Conservation (phyloP, 345 rosid genomes). For the Firmiana major region DNA sequence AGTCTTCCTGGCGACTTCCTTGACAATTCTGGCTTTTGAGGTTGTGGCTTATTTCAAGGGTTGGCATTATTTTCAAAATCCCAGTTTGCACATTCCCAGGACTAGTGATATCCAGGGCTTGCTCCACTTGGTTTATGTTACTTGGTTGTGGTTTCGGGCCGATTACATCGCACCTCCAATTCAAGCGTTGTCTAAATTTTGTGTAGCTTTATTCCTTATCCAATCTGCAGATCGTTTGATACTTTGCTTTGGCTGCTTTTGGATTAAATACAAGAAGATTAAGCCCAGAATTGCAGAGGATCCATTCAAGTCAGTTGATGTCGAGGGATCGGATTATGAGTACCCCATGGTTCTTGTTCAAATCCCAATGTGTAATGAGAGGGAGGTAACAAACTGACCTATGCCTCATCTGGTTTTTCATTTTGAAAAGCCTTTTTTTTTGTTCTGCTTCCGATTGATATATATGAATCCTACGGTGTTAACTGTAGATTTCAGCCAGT, state of each 20-base stretch:
- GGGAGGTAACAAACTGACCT: slow-evolving; percentile 45
- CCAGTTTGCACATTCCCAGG: slow-evolving; percentile 54
- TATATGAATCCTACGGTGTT: not conserved
- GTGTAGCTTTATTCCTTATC: slow-evolving; percentile 64
- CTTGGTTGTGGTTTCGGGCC: slow-evolving; percentile 56
- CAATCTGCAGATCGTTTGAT: slow-evolving; percentile 76
- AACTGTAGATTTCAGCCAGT: too few species aligned
- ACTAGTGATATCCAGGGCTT: slow-evolving; percentile 63
- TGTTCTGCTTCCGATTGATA: not conserved
- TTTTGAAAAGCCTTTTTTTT: not conserved
- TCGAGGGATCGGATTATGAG: slow-evolving; percentile 43
- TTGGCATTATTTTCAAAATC: slow-evolving; percentile 70
- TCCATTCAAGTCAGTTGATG: slow-evolving; percentile 52
- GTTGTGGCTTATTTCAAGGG: slow-evolving; percentile 67
- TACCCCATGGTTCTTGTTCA: slow-evolving; percentile 90
- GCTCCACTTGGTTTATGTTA: slow-evolving; percentile 55
- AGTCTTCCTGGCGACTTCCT: slow-evolving; percentile 44
- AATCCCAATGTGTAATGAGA: slow-evolving; percentile 85
- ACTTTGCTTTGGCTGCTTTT: slow-evolving; percentile 70
- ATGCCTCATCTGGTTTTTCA: not conserved
- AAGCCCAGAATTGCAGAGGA: slow-evolving; percentile 53
- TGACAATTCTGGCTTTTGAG: slow-evolving; percentile 58
- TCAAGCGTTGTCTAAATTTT: slow-evolving; percentile 58
- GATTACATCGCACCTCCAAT: slow-evolving; percentile 69
- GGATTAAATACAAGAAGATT: slow-evolving; percentile 76